Evolutionary conservation across 495 filamentous ascomycete genomes (phyloP), one percentile per base, ranked within the genome.

Genomic region (Hypoxylon cercidicola): DNA sequence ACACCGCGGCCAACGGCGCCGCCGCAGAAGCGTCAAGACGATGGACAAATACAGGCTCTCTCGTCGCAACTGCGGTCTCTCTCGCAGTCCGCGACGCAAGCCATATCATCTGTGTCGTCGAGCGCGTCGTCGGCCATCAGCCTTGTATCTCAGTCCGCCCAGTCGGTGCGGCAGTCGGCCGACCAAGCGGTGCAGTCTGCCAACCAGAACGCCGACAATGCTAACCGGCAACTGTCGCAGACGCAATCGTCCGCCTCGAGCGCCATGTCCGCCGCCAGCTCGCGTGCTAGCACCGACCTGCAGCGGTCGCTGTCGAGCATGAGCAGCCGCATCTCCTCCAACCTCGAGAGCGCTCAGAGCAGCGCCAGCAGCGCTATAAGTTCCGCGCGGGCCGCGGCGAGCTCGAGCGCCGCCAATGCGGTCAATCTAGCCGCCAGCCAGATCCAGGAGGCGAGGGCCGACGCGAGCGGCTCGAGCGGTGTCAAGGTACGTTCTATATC

Each of bases 21-120:
- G 21, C 45, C 64, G 28, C 67, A 49, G 48, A 72, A 68, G 23
- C 75, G 77, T 21, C 77, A 78, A 50, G 75, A 80, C 43, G 61
- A 78, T 40, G 72, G 74, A 34, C 78, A 80, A 47, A 71, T 80
- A 39, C 70, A 75, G 20, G 74, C 76, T 25, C 75, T 80, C 18
- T 78, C 75, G 45, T 16, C 64, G 55, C 74, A 78, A 30, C 69
- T 81, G 2, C 69, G 55, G 30, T 66, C 54, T 8, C 55, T 81
- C 10, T 79, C 72, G 1, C 64, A 74, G 30, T 71, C 74, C 9
- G 72, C 77, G 55, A 74, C 72, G 28, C 72, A 70, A 55, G 76
- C 78, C 1, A 68, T 73, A 48, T 72, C 70, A 8, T 72, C 70
- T 44, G 70, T 72, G 41, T 67, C 70, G 41, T 72, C 70, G 39